Conservation (phyloP, 2,329 filamentous ascomycete species). For the Epicoccum sorghinum region DNA sequence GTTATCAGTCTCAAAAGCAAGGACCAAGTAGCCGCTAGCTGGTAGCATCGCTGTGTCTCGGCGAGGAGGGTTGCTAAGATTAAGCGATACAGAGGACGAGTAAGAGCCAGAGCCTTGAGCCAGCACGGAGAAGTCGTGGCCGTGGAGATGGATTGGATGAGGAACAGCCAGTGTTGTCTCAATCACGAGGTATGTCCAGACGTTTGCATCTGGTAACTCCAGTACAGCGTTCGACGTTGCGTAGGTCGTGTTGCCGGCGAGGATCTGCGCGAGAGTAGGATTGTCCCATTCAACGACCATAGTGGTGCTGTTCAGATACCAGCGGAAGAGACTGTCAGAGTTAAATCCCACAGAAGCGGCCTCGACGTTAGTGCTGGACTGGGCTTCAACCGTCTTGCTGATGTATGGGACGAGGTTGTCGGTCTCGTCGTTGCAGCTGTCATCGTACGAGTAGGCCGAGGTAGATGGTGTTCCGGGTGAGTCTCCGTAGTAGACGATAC, state of each 20-base stretch:
- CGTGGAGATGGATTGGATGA: conserved; percentile 41
- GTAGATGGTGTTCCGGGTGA: conserved; percentile 39
- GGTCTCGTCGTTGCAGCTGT: conserved; percentile 48
- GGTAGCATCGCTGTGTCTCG: conserved; percentile 43
- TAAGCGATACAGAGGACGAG: conserved; percentile 19
- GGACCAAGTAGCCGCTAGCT: conserved; percentile 37
- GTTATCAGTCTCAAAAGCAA: conserved; percentile 47
- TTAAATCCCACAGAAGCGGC: conserved; percentile 40
- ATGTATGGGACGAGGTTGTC: conserved; percentile 33
- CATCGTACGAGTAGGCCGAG: conserved; percentile 41
- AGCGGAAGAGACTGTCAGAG: conserved; percentile 47
- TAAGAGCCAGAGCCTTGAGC: conserved; percentile 37
- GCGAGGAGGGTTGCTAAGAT: conserved; percentile 39
- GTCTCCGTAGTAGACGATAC: conserved; percentile 48
- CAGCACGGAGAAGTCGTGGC: conserved; percentile 43
- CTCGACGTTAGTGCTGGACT: conserved; percentile 33
- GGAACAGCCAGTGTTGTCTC: conserved; percentile 44
- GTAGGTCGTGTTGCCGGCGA: conserved; percentile 42
- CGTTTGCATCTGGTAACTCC: conserved; percentile 28
- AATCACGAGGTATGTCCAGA: conserved; percentile 51
- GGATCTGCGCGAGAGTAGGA: conserved; percentile 47
- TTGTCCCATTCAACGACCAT: conserved; percentile 49
- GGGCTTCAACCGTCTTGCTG: conserved; percentile 43
- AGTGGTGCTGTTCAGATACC: conserved; percentile 49
- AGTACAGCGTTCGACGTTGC: conserved; percentile 38